Evolutionary conservation across 2,329 filamentous ascomycete species (phyloP).

Genomic region (Sclerotinia minor): DNA sequence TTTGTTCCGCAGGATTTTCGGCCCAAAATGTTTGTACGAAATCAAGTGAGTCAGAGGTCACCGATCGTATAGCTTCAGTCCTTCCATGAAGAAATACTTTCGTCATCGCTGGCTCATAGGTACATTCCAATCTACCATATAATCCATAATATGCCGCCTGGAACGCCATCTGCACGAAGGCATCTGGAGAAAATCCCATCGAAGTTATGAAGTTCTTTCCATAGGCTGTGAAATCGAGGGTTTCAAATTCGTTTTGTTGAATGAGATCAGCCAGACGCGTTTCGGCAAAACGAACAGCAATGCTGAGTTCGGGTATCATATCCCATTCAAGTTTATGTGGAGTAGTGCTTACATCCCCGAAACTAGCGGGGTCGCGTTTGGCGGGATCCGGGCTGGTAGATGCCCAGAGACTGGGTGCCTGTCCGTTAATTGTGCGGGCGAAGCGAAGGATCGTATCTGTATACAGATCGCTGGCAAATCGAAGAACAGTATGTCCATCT

Average conservation of each 20-base stretch:
- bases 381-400: slow-evolving; percentile 88
- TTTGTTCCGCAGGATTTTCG: slow-evolving; percentile 77
- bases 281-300: slow-evolving; percentile 92
- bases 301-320: slow-evolving; percentile 87
- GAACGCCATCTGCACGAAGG: slow-evolving; percentile 98
- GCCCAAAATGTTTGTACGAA: slow-evolving; percentile 96
- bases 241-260: slow-evolving; percentile 93
- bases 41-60: slow-evolving; percentile 78
- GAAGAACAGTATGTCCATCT: slow-evolving; percentile 92
- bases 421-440: slow-evolving; percentile 90
- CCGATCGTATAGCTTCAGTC: slow-evolving; percentile 88
- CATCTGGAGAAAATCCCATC: slow-evolving; percentile 95
- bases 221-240: slow-evolving; percentile 83
- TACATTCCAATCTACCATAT: slow-evolving; percentile 90
- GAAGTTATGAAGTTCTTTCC: slow-evolving; percentile 98
- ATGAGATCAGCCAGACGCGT: slow-evolving; percentile 92
- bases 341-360: slow-evolving; percentile 89
- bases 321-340: slow-evolving; percentile 98
- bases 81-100: slow-evolving; percentile 91
- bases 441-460: slow-evolving; percentile 97
- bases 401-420: slow-evolving; percentile 88
- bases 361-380: slow-evolving; percentile 86
- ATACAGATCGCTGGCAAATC: slow-evolving; percentile 94
- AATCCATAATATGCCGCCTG: slow-evolving; percentile 97
- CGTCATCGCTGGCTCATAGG: slow-evolving; percentile 98